Percentiles rank a stretch among this genome's conserved stretches.
Conservation (phyloP, 1,139 yeast species). For the Candida sp. region DNA sequence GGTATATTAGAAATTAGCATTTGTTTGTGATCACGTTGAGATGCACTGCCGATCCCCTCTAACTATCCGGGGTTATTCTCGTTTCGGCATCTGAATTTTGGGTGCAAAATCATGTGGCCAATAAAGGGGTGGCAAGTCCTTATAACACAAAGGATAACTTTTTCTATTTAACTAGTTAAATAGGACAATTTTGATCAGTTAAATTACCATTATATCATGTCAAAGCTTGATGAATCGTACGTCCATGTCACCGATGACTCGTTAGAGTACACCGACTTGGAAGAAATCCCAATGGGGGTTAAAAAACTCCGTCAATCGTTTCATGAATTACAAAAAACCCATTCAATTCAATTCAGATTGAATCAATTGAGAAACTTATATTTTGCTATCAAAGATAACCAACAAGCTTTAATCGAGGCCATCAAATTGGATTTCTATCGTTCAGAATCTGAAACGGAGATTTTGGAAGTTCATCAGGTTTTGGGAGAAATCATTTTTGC, state of each 20-base stretch:
- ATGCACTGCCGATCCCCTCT: too few relatives aligned
- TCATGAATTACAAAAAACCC: conserved; percentile 45
- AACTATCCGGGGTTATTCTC: neutral
- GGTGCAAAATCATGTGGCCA: neutral
- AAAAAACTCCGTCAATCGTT: conserved; percentile 39
- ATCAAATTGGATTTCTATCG: conserved; percentile 66
- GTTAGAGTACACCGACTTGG: conserved; percentile 39
- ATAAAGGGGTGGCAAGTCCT: neutral
- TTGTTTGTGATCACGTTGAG: too few relatives aligned
- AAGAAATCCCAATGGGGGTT: conserved; percentile 49
- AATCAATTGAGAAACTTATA: conserved; percentile 66
- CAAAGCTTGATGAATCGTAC: neutral
- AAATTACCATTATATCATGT: too few relatives aligned
- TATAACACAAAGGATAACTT: too few relatives aligned
- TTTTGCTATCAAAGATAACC: conserved; percentile 61
- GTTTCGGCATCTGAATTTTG: neutral
- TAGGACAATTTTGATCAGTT: too few relatives aligned
- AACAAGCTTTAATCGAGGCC: conserved; percentile 55
- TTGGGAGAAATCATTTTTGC: conserved; percentile 57
- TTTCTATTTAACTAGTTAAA: too few relatives aligned
- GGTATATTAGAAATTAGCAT: too few relatives aligned
- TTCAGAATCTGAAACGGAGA: conserved; percentile 54
- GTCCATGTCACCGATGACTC: neutral
- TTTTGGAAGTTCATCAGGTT: conserved; percentile 47
- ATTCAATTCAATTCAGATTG: conserved; percentile 54